Evolutionary conservation across 345 rosid species (phyloP).

Genomic region (Sonneratia alba): DNA sequence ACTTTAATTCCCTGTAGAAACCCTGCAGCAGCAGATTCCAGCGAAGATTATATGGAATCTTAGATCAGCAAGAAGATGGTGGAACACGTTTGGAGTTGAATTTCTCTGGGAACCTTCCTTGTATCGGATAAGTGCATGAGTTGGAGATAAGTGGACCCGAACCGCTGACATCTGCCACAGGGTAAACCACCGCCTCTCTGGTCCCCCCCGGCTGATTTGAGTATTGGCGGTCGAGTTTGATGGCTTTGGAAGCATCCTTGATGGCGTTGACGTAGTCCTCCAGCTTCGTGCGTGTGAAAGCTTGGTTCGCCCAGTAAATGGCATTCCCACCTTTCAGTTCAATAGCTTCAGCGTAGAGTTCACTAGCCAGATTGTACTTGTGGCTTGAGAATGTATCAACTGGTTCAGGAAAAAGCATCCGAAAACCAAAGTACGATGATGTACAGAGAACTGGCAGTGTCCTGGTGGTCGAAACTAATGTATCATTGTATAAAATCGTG

Average conservation of each 20-base stretch:
- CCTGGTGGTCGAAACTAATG: too few species aligned
- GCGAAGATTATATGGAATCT: too few species aligned
- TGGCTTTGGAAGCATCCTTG: slow-evolving; percentile 3
- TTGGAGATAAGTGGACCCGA: background rate
- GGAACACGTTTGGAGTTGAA: too few species aligned
- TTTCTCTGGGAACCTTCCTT: too few species aligned
- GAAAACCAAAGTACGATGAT: background rate
- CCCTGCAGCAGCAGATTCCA: too few species aligned
- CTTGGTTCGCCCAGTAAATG: slow-evolving; percentile 8
- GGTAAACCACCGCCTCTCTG: background rate
- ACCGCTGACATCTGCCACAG: background rate
- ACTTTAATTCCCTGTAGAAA: too few species aligned
- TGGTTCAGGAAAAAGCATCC: too few species aligned
- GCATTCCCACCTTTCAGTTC: background rate
- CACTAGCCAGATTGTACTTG: slow-evolving; percentile 2
- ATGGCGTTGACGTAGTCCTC: slow-evolving; percentile 12
- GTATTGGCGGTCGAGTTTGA: slow-evolving; percentile 5
- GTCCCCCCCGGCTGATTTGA: background rate
- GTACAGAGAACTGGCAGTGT: background rate
- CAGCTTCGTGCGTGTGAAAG: background rate
- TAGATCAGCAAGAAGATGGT: too few species aligned
- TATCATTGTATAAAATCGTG: too few species aligned
- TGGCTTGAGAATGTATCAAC: background rate
- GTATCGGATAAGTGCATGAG: too few species aligned
- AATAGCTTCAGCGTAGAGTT: slow-evolving; percentile 5